Evolutionary conservation across 176 grass and related monocot species (phyloP).

Genomic region (Carex pumila): DNA sequence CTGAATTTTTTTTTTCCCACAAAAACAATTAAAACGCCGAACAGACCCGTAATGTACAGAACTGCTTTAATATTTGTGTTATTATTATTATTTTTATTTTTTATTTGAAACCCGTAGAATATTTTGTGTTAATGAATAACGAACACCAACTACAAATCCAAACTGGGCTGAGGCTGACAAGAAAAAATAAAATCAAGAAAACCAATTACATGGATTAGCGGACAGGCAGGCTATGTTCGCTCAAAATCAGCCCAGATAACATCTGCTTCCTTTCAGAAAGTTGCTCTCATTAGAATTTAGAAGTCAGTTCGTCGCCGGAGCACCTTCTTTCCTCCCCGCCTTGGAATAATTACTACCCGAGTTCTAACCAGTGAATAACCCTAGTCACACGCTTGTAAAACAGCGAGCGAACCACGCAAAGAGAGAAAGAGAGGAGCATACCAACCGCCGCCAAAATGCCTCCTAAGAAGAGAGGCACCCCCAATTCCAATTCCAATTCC

Average conservation of each 20-base stretch:
- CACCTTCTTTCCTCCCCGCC: neutral
- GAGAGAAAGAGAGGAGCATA: neutral
- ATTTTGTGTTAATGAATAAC: too few relatives aligned
- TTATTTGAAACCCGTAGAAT: too few relatives aligned
- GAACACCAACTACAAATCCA: neutral
- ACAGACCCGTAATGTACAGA: too few relatives aligned
- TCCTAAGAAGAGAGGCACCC: conserved; percentile 43
- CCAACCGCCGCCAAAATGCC: conserved; percentile 29
- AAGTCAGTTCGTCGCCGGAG: neutral
- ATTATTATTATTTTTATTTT: too few relatives aligned
- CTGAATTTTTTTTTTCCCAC: too few relatives aligned
- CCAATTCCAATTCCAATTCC: neutral
- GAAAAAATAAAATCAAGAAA: neutral
- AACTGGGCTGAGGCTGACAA: neutral
- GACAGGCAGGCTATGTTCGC: too few relatives aligned
- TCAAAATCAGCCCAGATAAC: neutral
- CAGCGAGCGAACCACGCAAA: neutral
- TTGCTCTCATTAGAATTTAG: neutral
- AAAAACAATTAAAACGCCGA: too few relatives aligned
- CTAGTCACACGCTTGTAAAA: neutral
- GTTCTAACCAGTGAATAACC: neutral
- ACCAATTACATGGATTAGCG: neutral
- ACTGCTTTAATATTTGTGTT: too few relatives aligned
- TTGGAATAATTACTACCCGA: neutral
- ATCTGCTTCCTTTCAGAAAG: neutral